Evolutionary conservation across 108 stramenopile species (phyloP), one percentile per base, ranked within the genome.

Genomic region (Nitzschia sp.): DNA sequence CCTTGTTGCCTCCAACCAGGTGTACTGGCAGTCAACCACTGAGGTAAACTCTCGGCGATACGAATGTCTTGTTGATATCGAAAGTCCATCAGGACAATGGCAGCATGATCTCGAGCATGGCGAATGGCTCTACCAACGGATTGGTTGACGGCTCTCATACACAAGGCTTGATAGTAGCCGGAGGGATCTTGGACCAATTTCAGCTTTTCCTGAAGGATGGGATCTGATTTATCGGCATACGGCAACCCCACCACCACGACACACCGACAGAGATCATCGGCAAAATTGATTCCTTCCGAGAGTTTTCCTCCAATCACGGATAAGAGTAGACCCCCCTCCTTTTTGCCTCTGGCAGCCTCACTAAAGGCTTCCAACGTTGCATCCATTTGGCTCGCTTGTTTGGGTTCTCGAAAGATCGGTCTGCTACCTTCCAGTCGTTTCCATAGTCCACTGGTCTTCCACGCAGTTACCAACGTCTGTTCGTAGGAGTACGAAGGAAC

Each of bases 211-310:
- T 84, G 78, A 57, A 99, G 60, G 40, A 96, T 87, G 0, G 97
- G 93, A 80, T 99, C 99, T 10, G 90, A 86, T 22, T 90, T 78
- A 72, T 98, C 97, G 12, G 99, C 90, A 80, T 93, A 99, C n/a
- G 99, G 99, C 26, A 99, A 70, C 7, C 99, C 99, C 21, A 95
- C 97, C 57, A 99, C 95, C 14, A 97, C 82, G 5, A 99, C 98
- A 55, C 84, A 78, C 14, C 98, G 79, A 15, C 96, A 97, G 75
- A 98, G 89, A n/a, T 97, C 96, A 72, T 99, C 87, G 51, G 85
- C 81, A 80, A 99, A 98, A 63, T 99, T 99, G 81, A 99, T 98
- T 8, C 99, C 99, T 76, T 99, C 99, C 54, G 90, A 92, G 70
- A 99, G 87, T 71, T 98, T 98, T 8, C 97, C 99, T 26, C 97